Evolutionary conservation across 257 asterid genomes (phyloP), one percentile per base, ranked within the genome.

Genomic region (Gynochthodes officinalis): DNA sequence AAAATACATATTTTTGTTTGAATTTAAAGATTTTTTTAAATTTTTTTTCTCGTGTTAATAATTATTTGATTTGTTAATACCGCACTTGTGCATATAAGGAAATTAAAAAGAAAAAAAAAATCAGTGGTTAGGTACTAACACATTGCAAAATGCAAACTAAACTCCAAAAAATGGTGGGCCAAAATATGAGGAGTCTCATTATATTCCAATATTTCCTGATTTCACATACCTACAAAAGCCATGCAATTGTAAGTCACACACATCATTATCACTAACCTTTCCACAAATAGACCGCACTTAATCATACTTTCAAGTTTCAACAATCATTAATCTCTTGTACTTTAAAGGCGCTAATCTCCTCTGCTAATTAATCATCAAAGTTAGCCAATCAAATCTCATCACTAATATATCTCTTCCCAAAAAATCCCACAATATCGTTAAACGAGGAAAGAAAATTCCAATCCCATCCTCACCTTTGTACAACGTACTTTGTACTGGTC

Each of bases 201-300:
- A 19, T 43, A 19, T 21, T n/a, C 52, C 69, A 23, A 7, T 40
- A 21, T 2, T n/a, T 32, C 49, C 70, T 11, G 39, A 50, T 53
- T 57, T 37, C 35, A 33, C 23, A 49, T 5, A 48, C 15, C 7
- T 35, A 61, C 60, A 18, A 30, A 71, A 33, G 48, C 35, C 57
- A 71, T 39, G 65, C 18, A 40, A 44, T 57, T 58, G 13, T n/a
- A 75, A 46, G 8, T 59, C 59, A 67, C 33, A 48, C 46, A 54
- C 48, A 76, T 76, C 79, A 69, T 77, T 67, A 68, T 67, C 74
- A 67, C 33, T 77, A 72, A 72, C 10, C 77, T 77, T 77, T 67
- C 59, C 69, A 37, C 27, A 65, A 57, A 77, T 66, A 48, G 76
- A 72, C 67, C 5, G n/a, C n/a, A 3, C 68, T 42, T 73, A 30